Base-by-base conservation (phyloP, 108 stramenopile species). In the Skeletonema marinoi region DNA sequence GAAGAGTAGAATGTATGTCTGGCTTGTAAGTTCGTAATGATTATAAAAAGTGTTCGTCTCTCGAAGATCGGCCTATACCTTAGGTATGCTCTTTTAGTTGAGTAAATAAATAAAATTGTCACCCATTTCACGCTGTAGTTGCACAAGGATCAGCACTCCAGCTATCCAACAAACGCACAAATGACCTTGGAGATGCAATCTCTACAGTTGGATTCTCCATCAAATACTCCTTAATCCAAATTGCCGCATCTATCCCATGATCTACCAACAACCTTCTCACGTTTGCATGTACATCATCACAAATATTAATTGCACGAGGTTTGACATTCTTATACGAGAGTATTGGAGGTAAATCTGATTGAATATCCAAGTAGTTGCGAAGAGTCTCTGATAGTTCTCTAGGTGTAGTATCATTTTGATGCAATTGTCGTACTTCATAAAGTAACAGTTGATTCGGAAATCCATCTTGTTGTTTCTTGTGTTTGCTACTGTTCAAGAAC, bases 401-500 rank as follows among this genome's bases (percentile, higher is more conserved):
- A 9, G 81, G 59, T 60, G 66, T 32, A 1, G 50, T 63, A 36
- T 84, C 59, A 11, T 74, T 78, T 38, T 64, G 36, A 39, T 64
- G 63, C 35, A 88, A 42, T 63, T 82, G 80, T 30, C 72, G 59
- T 46, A 78, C 60, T 59, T 88, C 88, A 36, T 88, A 88, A 21
- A 88, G 6, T 65, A 86, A 82, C 3, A 88, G 33, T 11, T 31
- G 67, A 50, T 86, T 86, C 16, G 65, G 50, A 10, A 80, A 29
- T n/a, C 19, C 29, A 67, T 66, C 38, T 16, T 35, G 60, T 10
- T 35, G 62, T 35, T 9, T 60, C 59, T 19, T 64, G 36, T 16
- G 12, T 61, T n/a, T 32, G 12, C 63, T 35, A 2, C 38, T 31
- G 60, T 3, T 61, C 60, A 61, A 33, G 14, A 61, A 16, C 29